A percentile compares a stretch with the other conserved stretches of the same genome.
Evolutionary conservation across 305 asterid genomes (phyloP).

Genomic region (Ajuga reptans): DNA sequence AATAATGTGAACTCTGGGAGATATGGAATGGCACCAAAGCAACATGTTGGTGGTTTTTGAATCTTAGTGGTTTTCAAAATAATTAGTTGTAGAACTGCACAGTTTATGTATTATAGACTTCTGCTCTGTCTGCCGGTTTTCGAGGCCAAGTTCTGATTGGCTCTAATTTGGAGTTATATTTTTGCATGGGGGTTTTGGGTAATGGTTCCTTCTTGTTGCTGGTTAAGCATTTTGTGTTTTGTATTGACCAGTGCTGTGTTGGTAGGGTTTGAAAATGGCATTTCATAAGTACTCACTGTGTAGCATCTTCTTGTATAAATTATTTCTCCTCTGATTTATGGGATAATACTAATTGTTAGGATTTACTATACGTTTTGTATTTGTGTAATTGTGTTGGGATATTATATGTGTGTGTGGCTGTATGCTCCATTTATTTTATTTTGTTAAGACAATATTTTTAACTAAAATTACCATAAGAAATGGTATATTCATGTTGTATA

Average conservation of each 20-base stretch:
- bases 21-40: conserved; percentile 50
- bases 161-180: neutral
- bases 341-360: neutral
- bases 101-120: neutral
- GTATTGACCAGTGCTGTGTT: neutral
- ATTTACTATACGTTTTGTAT: too few relatives aligned
- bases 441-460: too few relatives aligned
- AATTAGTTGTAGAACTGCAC: neutral
- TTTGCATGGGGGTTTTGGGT: neutral
- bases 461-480: too few relatives aligned
- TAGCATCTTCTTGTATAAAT: conserved; percentile 21
- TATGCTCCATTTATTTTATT: neutral
- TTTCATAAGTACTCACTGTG: neutral
- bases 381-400: neutral
- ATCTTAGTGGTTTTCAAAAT: neutral
- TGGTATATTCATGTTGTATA: too few relatives aligned
- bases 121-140: neutral
- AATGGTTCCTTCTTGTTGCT: neutral
- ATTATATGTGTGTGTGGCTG: neutral
- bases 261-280: neutral
- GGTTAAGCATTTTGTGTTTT: neutral
- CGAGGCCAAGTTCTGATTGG: neutral
- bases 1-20: conserved; percentile 39
- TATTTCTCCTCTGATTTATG: neutral
- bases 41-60: conserved; percentile 66